Evolutionary conservation across 768 basidiomycete genomes (phyloP).

Genomic region (Tremella yokohamensis): DNA sequence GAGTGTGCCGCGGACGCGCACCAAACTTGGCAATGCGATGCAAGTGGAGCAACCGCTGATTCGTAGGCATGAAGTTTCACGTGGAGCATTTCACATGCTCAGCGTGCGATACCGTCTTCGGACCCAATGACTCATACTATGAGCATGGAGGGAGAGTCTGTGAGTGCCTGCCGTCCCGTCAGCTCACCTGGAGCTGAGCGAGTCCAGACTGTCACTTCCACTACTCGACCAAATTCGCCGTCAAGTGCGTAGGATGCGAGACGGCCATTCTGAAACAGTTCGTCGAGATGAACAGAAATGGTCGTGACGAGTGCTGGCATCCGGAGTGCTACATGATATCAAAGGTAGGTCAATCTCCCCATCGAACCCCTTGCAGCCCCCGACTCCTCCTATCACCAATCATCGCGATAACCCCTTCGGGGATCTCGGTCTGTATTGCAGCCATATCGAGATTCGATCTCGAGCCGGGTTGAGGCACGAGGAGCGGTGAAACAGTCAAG

Average conservation of each 20-base stretch:
- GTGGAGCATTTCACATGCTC: slow-evolving; percentile 99
- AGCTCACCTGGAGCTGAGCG: not conserved
- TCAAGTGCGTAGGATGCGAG: slow-evolving; percentile 95
- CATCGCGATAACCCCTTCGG: not conserved
- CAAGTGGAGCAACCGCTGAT: slow-evolving; percentile 10
- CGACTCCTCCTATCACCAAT: not conserved
- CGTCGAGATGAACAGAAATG: slow-evolving; percentile 98
- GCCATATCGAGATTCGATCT: not conserved
- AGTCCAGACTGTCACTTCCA: slow-evolving; percentile 85
- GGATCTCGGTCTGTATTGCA: not conserved
- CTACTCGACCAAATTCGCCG: slow-evolving; percentile 97
- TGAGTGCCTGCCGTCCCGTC: slow-evolving; percentile 28
- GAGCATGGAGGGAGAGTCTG: slow-evolving; percentile 96
- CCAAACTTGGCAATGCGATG: too few species aligned
- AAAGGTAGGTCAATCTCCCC: slow-evolving; percentile 61
- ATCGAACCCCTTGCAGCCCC: not conserved
- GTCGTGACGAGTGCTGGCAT: slow-evolving; percentile 99
- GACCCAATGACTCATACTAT: slow-evolving; percentile 97
- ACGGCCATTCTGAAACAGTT: slow-evolving; percentile 98
- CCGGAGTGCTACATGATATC: slow-evolving; percentile 99
- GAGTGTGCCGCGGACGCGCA: slow-evolving; percentile 48
- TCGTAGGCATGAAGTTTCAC: slow-evolving; percentile 90
- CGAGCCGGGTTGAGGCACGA: not conserved
- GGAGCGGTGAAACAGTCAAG: not conserved
- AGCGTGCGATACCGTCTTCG: slow-evolving; percentile 90